Evolutionary conservation across 371 early-diverging fungal genomes (phyloP).

Genomic region (Rhizopus microsporus): DNA sequence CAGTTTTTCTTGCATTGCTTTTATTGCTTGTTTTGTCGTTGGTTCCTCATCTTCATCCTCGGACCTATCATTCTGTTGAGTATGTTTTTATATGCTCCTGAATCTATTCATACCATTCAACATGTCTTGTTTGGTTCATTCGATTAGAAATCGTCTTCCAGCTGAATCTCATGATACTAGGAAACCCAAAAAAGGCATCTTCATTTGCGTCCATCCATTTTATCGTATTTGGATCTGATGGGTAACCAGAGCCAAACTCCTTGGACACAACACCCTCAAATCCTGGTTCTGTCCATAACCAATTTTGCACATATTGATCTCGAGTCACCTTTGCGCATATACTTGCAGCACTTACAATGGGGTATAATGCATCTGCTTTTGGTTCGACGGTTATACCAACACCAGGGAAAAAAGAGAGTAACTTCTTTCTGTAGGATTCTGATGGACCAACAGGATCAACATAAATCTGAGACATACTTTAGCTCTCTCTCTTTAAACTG

Average conservation of each 20-base stretch:
- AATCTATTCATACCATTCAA: conserved; percentile 44
- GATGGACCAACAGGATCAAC: conserved; percentile 99
- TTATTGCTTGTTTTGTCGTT: conserved; percentile 13
- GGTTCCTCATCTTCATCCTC: conserved; percentile 28
- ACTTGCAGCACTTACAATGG: conserved; percentile 98
- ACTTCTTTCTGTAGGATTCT: conserved; percentile 76
- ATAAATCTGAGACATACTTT: conserved; percentile 64
- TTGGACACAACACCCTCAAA: conserved; percentile 46
- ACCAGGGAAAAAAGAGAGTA: conserved; percentile 73
- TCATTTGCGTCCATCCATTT: conserved; percentile 84
- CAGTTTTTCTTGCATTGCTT: conserved; percentile 14
- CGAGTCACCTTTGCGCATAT: conserved; percentile 98
- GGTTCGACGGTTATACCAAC: conserved; percentile 86
- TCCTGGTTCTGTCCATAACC: conserved; percentile 78
- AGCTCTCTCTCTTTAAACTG: neutral
- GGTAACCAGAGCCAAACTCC: conserved; percentile 96
- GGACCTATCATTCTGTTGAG: conserved; percentile 1
- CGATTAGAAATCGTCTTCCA: conserved; percentile 92
- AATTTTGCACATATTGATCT: conserved; percentile 81
- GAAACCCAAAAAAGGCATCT: conserved; percentile 93
- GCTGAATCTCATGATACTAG: conserved; percentile 90
- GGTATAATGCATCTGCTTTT: conserved; percentile 96
- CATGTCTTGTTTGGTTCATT: conserved; percentile 53
- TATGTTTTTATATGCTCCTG: neutral
- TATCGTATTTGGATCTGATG: conserved; percentile 95